Evolutionary conservation across 306 rosid genomes (phyloP), one percentile per base, ranked within the genome.

Genomic region (Trifolium pratense): DNA sequence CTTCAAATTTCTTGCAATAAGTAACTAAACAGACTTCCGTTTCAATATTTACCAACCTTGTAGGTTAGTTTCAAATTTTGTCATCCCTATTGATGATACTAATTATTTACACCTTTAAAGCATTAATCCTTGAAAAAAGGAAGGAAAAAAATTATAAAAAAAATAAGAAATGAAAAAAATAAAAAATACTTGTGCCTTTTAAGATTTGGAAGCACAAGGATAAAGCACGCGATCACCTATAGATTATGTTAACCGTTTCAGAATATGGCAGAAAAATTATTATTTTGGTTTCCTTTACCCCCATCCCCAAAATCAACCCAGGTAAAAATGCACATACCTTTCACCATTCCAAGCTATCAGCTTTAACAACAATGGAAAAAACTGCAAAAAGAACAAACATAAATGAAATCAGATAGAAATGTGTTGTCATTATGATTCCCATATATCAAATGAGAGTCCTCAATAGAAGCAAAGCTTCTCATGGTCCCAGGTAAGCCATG

Each of bases 331-430:
- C 71, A 73, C 84, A 80, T 78, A 94, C 97, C 85, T 90, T 81
- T 91, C 92, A 52, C 91, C 95, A 81, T 94, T 87, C 98, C 97
- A 94, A 14, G 92, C 96, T 37, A 91, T 86, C 89, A 94, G 84
- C 88, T 94, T 94, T 73, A 94, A 86, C 85, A 94, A 65, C 87
- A 94, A 80, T 9, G 98, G 98, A 86, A 86, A 94, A 82, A 94
- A 94, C 98, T 94, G 94, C 87, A 86, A 34, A 70, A 39, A 76
- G 61, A 77, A 63, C 16, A 63, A 67, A 71, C 16, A 60, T 53
- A 62, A 25, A 31, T 32, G 49, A 71, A 70, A 82, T 83, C 74
- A 84, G 79, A 80, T 16, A 57, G 58, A 57, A 37, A 70, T 7
- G 34, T 49, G 29, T 14, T 36, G 9, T 69, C 45, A 64, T n/a